Base-by-base conservation (phyloP, 148 eudicot genomes). In the Cornus kousa region DNA sequence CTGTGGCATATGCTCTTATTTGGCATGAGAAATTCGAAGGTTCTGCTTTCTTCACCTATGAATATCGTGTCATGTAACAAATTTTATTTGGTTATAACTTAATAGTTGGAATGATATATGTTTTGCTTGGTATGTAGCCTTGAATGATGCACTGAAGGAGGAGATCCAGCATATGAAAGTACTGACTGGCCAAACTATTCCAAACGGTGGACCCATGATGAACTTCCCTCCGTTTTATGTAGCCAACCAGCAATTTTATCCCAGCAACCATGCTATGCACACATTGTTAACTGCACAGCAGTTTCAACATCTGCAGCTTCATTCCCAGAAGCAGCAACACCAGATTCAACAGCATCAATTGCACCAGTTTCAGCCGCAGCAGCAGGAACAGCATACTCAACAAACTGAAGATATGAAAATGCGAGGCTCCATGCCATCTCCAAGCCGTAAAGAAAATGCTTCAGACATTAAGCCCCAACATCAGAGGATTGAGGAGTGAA, bases 141-240 rank as follows among this genome's bases (percentile, higher is more conserved):
- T 95, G 55, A 95, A 95, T 69, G 97, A 95, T 14, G 93, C 98
- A 4, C 76, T 93, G 84, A 95, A 90, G 82, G 98, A 91, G 81
- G 98, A 95, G 81, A 91, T 95, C 74, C 98, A 93, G 70, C 98
- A 95, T 79, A 79, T 95, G 85, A 95, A 95, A 77, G 78, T 88
- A 80, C 74, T 91, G 64, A 93, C 94, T n/a, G 96, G 98, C 70
- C 98, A 95, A 86, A 76, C 83, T 22, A 78, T 90, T 65, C 80
- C 92, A n/a, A 95, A 91, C 33, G 90, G 96, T 39, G 94, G 94
- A 67, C 83, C 87, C 10, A 82, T 87, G 94, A 86, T 89, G 92
- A 89, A 89, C 84, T 88, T 87, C n/a, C 90, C 90, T 5, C 35
- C 88, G 72, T 87, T 91, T 19, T 88, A 80, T 67, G 95, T 90